Conservation (phyloP, 108 stramenopile genomes). For the Nitzschia inconspicua region DNA sequence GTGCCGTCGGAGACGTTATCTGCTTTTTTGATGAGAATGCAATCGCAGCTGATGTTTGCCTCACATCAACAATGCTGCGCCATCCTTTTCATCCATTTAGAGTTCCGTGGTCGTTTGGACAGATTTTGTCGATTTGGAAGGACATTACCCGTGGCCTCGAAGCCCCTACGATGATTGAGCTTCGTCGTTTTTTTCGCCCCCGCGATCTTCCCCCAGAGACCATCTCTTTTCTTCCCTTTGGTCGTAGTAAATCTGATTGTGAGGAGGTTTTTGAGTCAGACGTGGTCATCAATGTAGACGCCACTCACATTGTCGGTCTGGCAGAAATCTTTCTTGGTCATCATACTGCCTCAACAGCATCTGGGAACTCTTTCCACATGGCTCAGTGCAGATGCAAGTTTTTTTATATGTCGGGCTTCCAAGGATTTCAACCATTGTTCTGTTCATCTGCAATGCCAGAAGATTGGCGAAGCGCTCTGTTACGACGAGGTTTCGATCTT, state of each 20-base stretch:
- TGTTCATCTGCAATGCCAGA: constrained; percentile 11
- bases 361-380: not conserved
- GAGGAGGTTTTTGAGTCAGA: constrained; percentile 58
- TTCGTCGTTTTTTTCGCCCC: constrained; percentile 29
- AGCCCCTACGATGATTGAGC: constrained; percentile 17
- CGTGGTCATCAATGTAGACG: constrained; percentile 23
- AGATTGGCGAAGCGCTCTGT: constrained; percentile 24
- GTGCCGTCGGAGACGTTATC: constrained; percentile 37
- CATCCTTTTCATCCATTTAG: constrained; percentile 38
- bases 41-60: not conserved
- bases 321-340: constrained; percentile 32
- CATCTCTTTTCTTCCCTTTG: constrained; percentile 10
- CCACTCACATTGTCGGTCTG: constrained; percentile 31
- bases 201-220: constrained; percentile 21
- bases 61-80: not conserved
- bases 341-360: constrained; percentile 1
- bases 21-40: constrained; percentile 21
- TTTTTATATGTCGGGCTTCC: constrained; percentile 14
- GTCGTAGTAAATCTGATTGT: not conserved
- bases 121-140: constrained; percentile 27
- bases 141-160: not conserved
- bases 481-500: constrained; percentile 9
- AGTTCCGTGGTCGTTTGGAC: constrained; percentile 28
- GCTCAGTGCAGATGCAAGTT: constrained; percentile 29
- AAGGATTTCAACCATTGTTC: constrained; percentile 34